Evolutionary conservation across 1,284 basidiomycete genomes (phyloP), one percentile per base, ranked within the genome.

Genomic region (Cystodermella granulosa): DNA sequence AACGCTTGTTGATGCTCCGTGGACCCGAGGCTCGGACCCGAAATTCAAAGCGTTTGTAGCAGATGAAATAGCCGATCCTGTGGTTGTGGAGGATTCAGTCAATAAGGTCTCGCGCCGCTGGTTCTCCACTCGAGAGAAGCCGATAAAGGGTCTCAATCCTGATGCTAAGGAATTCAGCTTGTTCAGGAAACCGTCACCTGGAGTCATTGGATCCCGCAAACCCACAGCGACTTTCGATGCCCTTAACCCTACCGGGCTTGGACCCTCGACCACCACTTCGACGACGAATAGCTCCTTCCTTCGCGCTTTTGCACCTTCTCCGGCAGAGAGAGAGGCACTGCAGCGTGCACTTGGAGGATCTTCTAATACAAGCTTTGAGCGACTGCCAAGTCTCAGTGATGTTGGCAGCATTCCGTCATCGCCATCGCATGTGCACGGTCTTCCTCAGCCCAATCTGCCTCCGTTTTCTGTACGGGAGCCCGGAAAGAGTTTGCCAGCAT

Each of bases 101-200:
- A 43, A 45, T 35, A 38, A 46, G 38, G 45, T 49, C 36, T 34
- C 49, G 42, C 43, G 43, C 18, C 75, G 77, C 39, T 80, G 79
- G 79, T 77, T 80, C 59, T 71, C 75, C 23, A 54, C 64, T 16
- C 56, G 11, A 11, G 13, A 70, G 49, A 79, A 73, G 58, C 62
- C 68, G 39, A 76, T 68, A 61, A 84, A 78, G 57, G 80, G 83
- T 4, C 75, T 91, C 51, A 91, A 91, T 62, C 88, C 88, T 1
- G 85, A 85, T 60, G 88, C 88, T 42, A 89, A 90, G 59, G 87
- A 80, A 39, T 91, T 91, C 70, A 83, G 72, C 56, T 70, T 84
- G 48, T 61, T 69, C 17, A 63, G 60, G 49, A 67, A 64, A 47
- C 48, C 62, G 34, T 43, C 55, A 15, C 49, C 53, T 20, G 50